Percentiles rank a stretch among this genome's conserved stretches.
phyloP scores from a whole-genome alignment of 116 monocot species.

The Trichopus zeylanicus region DNA sequence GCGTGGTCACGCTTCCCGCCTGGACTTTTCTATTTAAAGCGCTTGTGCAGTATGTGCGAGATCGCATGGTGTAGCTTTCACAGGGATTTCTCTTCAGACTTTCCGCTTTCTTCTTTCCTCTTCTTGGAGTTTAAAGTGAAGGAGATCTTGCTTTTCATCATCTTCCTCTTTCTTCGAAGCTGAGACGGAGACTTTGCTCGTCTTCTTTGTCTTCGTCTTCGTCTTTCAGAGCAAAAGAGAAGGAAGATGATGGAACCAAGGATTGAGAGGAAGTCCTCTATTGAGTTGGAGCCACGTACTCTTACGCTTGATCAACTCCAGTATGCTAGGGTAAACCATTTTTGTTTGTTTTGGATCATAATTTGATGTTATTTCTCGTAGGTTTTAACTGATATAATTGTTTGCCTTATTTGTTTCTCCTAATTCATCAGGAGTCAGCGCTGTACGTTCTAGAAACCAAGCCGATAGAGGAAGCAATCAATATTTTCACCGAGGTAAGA shows the following conservation, averaged over 20 bases:
- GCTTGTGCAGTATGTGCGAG: too few species aligned
- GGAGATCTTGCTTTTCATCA: too few species aligned
- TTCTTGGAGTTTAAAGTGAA: too few species aligned
- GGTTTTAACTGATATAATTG: neutral
- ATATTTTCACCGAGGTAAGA: conserved; percentile 43
- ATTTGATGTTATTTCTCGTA: too few species aligned
- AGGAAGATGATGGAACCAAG: neutral
- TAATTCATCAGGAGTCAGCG: conserved; percentile 37
- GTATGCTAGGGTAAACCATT: conserved; percentile 27
- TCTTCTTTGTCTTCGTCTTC: too few species aligned
- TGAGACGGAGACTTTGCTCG: too few species aligned
- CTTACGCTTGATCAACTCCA: conserved; percentile 25
- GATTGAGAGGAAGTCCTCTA: conserved; percentile 21
- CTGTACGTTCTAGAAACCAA: conserved; percentile 32
- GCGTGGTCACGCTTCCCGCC: too few species aligned
- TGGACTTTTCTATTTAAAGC: too few species aligned
- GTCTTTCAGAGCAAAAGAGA: neutral
- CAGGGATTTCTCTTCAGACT: too few species aligned
- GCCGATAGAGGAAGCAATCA: conserved; percentile 34
- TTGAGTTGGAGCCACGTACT: conserved; percentile 37
- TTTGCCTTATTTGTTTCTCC: neutral
- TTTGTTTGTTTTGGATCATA: neutral
- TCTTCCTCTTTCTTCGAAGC: too few species aligned
- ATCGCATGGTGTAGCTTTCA: too few species aligned
- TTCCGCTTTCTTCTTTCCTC: too few species aligned